These are phyloP conservation scores for Cladosporium sp. DNA, from an alignment of 2,329 filamentous ascomycete species.

Conservation along the genomic window DNA sequence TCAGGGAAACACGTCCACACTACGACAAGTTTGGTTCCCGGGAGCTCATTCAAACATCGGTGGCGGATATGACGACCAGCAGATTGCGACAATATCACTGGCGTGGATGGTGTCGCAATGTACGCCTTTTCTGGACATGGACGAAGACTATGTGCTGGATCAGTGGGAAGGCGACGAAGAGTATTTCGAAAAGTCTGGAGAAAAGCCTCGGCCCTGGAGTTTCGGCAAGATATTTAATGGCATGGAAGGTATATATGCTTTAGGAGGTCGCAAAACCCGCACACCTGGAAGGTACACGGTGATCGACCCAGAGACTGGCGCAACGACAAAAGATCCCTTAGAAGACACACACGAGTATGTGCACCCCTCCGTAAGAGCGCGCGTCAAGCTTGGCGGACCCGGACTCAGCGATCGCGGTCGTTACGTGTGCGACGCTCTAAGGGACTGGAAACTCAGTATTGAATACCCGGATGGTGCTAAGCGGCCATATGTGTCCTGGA, in stretches of 20 bases:
- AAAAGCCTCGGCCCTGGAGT: slow-evolving; percentile 44
- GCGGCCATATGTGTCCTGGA: slow-evolving; percentile 42
- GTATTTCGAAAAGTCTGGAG: slow-evolving; percentile 40
- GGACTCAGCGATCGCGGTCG: slow-evolving; percentile 41
- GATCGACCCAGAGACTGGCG: slow-evolving; percentile 42
- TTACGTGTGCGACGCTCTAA: slow-evolving; percentile 43
- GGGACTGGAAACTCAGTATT: slow-evolving; percentile 46
- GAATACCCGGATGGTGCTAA: slow-evolving; percentile 34
- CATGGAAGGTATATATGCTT: slow-evolving; percentile 42
- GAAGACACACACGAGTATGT: slow-evolving; percentile 50
- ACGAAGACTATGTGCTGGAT: slow-evolving; percentile 45
- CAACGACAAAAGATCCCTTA: slow-evolving; percentile 40
- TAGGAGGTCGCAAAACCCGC: slow-evolving; percentile 43
- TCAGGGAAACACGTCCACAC: slow-evolving; percentile 39
- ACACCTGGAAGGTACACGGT: slow-evolving; percentile 46
- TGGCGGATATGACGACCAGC: slow-evolving; percentile 43
- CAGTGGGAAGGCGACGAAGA: slow-evolving; percentile 43
- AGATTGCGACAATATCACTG: slow-evolving; percentile 49
- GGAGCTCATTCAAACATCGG: slow-evolving; percentile 45
- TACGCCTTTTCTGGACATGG: slow-evolving; percentile 44
- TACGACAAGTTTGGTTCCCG: slow-evolving; percentile 48
- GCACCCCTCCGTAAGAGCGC: slow-evolving; percentile 45
- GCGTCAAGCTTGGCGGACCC: slow-evolving; percentile 43
- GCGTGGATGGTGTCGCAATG: slow-evolving; percentile 57
- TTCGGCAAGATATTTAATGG: slow-evolving; percentile 47